Conservation (phyloP, 495 filamentous ascomycete genomes). For the Bathelium albidoporum region DNA sequence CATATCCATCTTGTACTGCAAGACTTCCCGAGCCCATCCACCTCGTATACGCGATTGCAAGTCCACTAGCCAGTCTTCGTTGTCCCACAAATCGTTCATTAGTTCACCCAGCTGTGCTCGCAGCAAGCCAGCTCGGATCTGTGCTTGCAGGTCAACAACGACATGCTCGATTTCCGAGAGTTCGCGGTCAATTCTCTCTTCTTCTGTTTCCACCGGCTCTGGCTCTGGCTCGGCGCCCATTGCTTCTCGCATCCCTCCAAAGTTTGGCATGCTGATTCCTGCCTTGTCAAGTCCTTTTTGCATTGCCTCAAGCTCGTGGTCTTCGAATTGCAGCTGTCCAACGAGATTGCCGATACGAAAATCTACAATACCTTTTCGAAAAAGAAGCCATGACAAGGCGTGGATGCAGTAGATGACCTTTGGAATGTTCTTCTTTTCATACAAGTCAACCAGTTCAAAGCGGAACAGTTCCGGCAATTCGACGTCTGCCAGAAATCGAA, state of each 20-base stretch:
- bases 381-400: conserved; percentile 89
- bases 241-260: conserved; percentile 89
- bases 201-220: conserved; percentile 56
- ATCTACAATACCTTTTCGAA: conserved; percentile 83
- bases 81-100: conserved; percentile 89
- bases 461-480: conserved; percentile 95
- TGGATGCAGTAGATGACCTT: conserved; percentile 99
- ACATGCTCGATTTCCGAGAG: conserved; percentile 60
- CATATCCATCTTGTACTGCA: conserved; percentile 71
- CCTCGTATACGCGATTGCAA: conserved; percentile 79
- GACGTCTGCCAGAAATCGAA: conserved; percentile 84
- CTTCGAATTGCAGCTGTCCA: conserved; percentile 92
- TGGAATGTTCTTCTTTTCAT: conserved; percentile 99
- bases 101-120: conserved; percentile 66
- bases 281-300: conserved; percentile 94
- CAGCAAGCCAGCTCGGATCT: conserved; percentile 70
- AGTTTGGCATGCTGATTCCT: conserved; percentile 92
- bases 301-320: conserved; percentile 91
- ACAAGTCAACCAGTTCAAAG: conserved; percentile 95
- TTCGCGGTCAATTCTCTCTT: conserved; percentile 80
- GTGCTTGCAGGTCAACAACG: conserved; percentile 73
- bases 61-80: conserved; percentile 64
- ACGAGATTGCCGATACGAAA: conserved; percentile 98
- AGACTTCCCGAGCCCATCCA: conserved; percentile 64
- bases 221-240: conserved; percentile 76